Evolutionary conservation across 805 yeast species (phyloP), one percentile per base, ranked within the genome.

Genomic region (Yamadazyma sp.): DNA sequence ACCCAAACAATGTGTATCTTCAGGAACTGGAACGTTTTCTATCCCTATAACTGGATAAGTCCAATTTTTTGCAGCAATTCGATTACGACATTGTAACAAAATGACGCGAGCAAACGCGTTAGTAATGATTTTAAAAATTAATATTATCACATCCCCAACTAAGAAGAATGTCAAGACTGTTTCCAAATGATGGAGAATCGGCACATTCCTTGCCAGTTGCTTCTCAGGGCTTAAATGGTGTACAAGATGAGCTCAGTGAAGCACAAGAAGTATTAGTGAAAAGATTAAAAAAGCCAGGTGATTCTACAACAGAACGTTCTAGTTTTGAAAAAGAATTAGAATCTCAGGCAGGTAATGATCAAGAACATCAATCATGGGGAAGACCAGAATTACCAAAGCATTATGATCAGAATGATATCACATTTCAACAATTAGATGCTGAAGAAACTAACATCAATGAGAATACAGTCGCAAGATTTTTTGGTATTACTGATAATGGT

Each of bases 391-490:
- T 78, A 5, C 76, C 82, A 2, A 26, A 35, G 1, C 65, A 63
- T 27, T 78, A 81, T 43, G 64, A 73, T 35, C 71, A 82, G 2
- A 48, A 50, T 1, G 88, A 82, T 49, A 69, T 84, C 18, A 69
- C 74, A 1, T 89, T 89, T 56, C 98, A 93, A 58, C 98, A 93
- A 52, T 67, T 93, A 49, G 98, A 93, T 57, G 96, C 95, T 1
- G 98, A 93, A 51, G 98, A 93, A 50, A 75, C 85, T 3, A 54
- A 62, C 19, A 55, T 75, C 7, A 75, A 76, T 23, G 80, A 77
- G 11, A 67, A 73, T 17, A 75, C 83, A 0, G 71, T 77, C 1
- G 85, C 89, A 0, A 74, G 96, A 36, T 82, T 94, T 52, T 93
- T 89, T 58, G 99, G 99, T 38, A 88, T 94, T 25, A 88, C 98